Evolutionary conservation across 75 land plant species (phyloP).

Genomic region (Cunninghamia lanceolata): DNA sequence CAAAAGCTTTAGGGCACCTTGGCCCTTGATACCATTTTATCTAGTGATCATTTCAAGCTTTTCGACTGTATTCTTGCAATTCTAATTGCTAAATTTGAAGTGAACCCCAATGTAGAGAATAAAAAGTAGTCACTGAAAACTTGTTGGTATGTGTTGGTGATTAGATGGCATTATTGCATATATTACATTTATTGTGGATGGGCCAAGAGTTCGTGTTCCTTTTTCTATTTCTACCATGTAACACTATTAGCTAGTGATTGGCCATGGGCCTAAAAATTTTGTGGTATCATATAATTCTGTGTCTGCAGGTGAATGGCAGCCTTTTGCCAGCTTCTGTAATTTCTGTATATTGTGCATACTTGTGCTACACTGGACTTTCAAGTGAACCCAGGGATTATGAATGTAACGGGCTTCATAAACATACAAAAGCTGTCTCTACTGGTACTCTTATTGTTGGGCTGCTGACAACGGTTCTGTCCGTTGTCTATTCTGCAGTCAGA

Average conservation of each 20-base stretch:
- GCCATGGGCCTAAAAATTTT: background rate
- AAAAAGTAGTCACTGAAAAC: background rate
- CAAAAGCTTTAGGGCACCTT: background rate
- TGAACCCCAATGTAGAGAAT: background rate
- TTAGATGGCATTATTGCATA: background rate
- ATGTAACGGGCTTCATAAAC: conserved; percentile 96
- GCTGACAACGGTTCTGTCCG: conserved; percentile 91
- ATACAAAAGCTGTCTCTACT: conserved; percentile 87
- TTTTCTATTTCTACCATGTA: background rate
- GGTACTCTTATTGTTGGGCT: conserved; percentile 88
- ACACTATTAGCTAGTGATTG: background rate
- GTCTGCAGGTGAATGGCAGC: conserved; percentile 82
- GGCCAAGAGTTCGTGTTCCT: background rate
- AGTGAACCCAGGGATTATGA: conserved; percentile 96
- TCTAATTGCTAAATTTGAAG: background rate
- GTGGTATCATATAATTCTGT: background rate
- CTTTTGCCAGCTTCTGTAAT: conserved; percentile 92
- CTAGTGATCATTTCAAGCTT: background rate
- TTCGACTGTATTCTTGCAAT: background rate
- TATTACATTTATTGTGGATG: background rate
- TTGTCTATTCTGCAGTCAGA: conserved; percentile 96
- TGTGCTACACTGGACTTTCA: conserved; percentile 91
- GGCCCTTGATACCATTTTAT: background rate
- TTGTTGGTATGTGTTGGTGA: background rate
- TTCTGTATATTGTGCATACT: conserved; percentile 86